Base-by-base conservation (phyloP, 805 yeast genomes). In the Lipomyces sp. region DNA sequence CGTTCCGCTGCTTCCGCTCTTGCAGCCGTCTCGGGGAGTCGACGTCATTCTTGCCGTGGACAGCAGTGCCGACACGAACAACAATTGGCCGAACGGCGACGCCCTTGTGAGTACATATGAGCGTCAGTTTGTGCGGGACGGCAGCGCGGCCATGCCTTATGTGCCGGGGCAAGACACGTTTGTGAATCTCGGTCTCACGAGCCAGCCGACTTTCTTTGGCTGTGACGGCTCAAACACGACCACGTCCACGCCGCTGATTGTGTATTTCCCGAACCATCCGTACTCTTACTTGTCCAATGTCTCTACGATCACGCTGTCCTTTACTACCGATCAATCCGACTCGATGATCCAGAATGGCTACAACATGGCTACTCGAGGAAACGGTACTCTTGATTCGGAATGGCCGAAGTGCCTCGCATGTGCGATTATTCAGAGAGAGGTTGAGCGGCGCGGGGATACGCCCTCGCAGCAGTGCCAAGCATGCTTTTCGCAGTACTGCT, bases 381-480 rank as follows among this genome's bases (percentile, higher is more conserved):
- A 86, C 65, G 68, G 78, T 22, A 83, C 95, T 13, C 63, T 82
- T 22, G 95, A 85, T 58, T 64, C 70, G 3, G 81, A 84, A 36
- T 87, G 86, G 82, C 70, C 78, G 37, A 76, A 81, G 5, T 87
- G 95, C 72, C 75, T 87, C 43, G 86, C 85, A 2, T 87, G 95
- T 74, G 95, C 95, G 8, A 77, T 87, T 40, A 74, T 86, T 51
- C 83, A 86, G 70, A 80, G 95, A 66, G 79, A 83, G 37, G 82
- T 83, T 63, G 93, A 86, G 69, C 75, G 89, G 64, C 68, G 73
- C 32, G 81, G 81, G 26, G 80, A 83, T 60, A 67, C 73, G 14
- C 64, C 51, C n/a, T 69, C 80, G n/a, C 81, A 74, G 1, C 87
- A 84, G 63, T 88, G 96, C 71, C 69, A 78, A 59, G 54, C 70